Conservation (phyloP, 2,329 filamentous ascomycete genomes). For the Lasiodiplodia theobromae region DNA sequence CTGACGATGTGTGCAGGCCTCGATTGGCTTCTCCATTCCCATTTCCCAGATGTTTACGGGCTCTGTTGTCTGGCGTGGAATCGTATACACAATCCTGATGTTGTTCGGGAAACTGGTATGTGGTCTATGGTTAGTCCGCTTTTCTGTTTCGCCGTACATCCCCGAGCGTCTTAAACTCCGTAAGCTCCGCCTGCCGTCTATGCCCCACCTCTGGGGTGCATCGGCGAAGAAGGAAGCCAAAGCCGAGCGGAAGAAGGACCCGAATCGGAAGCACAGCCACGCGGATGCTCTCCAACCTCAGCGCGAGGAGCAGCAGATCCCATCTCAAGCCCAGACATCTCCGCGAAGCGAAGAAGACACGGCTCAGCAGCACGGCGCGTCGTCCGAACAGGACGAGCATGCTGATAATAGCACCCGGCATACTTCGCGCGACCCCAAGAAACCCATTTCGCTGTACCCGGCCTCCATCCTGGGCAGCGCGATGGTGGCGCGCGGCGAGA, state of each 20-base stretch:
- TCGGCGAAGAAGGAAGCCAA: background rate
- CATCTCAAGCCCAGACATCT: slow-evolving; percentile 2
- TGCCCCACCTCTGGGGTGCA: slow-evolving; percentile 23
- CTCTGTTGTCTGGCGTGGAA: slow-evolving; percentile 71
- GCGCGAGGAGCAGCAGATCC: slow-evolving; percentile 6
- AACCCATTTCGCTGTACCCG: slow-evolving; percentile 70
- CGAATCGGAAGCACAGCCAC: slow-evolving; percentile 12
- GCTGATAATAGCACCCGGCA: slow-evolving; percentile 23
- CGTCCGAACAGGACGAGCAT: slow-evolving; percentile 1
- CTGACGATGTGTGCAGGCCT: slow-evolving; percentile 40
- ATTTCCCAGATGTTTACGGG: slow-evolving; percentile 73
- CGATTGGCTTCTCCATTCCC: slow-evolving; percentile 80
- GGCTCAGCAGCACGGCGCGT: background rate
- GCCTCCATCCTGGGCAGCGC: slow-evolving; percentile 69
- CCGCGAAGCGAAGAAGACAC: slow-evolving; percentile 2
- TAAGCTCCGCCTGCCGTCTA: slow-evolving; percentile 5
- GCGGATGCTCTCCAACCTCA: background rate
- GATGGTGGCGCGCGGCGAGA: slow-evolving; percentile 82
- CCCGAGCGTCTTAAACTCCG: slow-evolving; percentile 5
- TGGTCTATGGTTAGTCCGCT: slow-evolving; percentile 51
- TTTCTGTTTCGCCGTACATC: slow-evolving; percentile 34
- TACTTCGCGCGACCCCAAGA: slow-evolving; percentile 41
- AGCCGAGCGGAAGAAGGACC: slow-evolving; percentile 8
- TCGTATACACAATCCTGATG: slow-evolving; percentile 78
- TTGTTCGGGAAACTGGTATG: slow-evolving; percentile 55